These are phyloP conservation scores for Solanum hybrid DNA, from an alignment of 305 asterid genomes.

Conservation along the genomic window DNA sequence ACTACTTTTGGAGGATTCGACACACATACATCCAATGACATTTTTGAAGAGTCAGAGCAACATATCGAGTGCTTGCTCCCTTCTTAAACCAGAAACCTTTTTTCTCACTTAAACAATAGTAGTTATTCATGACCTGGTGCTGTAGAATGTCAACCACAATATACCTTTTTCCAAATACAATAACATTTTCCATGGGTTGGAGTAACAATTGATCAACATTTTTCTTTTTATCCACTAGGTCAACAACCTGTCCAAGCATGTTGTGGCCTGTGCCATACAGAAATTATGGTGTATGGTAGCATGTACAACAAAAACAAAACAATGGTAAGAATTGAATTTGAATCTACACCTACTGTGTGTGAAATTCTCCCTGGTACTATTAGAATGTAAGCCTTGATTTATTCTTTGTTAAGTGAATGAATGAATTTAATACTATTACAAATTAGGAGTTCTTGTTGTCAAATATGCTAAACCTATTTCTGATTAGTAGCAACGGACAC, in stretches of 20 bases:
- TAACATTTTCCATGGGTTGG: not conserved
- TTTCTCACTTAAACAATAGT: not conserved
- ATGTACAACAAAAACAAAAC: not conserved
- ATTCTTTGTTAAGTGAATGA: not conserved
- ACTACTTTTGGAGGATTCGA: not conserved
- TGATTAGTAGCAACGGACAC: conserved; percentile 6
- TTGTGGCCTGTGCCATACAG: not conserved
- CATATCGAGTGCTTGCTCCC: not conserved
- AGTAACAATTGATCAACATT: not conserved
- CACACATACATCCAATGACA: not conserved
- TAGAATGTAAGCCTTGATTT: not conserved
- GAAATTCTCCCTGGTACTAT: not conserved
- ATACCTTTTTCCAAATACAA: not conserved
- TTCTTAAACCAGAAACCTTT: not conserved
- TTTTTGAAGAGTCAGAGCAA: not conserved
- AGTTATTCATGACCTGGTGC: not conserved
- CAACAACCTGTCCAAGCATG: not conserved
- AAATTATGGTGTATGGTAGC: not conserved
- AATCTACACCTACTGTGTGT: not conserved
- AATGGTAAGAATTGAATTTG: not conserved
- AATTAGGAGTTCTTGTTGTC: not conserved
- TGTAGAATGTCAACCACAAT: not conserved
- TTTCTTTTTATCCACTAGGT: not conserved
- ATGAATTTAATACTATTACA: not conserved
- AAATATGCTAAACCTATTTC: not conserved